Evolutionary conservation across 169 alveolate genomes (phyloP).

Genomic region (Plasmodium billcollinsi): DNA sequence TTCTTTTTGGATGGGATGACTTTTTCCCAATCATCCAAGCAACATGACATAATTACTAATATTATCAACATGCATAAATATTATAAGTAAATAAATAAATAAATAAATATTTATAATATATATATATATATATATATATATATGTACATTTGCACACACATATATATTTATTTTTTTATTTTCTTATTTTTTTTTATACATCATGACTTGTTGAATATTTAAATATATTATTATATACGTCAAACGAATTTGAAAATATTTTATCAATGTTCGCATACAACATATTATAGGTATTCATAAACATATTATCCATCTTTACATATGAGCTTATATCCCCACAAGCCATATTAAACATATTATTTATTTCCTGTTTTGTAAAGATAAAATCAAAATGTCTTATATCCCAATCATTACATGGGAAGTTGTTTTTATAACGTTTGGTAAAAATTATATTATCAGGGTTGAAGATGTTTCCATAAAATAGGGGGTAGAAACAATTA

Average conservation of each 20-base stretch:
- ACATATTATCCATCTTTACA: background rate
- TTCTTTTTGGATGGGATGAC: too few species aligned
- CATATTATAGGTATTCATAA: background rate
- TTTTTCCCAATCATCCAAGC: too few species aligned
- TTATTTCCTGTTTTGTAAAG: slow-evolving; percentile 20
- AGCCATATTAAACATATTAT: slow-evolving; percentile 36
- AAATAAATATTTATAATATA: background rate
- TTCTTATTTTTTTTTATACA: background rate
- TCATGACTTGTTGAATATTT: background rate
- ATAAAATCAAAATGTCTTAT: slow-evolving; percentile 20
- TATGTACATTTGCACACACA: too few species aligned
- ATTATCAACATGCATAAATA: too few species aligned
- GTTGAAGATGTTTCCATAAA: slow-evolving; percentile 39
- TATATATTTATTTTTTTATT: too few species aligned
- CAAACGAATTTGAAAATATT: slow-evolving; percentile 30
- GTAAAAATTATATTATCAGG: slow-evolving; percentile 62
- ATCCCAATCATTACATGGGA: slow-evolving; percentile 41
- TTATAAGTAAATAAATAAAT: too few species aligned
- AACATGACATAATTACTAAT: too few species aligned
- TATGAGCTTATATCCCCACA: slow-evolving; percentile 6
- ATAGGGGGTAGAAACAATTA: slow-evolving; percentile 23
- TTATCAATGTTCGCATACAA: slow-evolving; percentile 16
- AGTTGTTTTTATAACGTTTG: slow-evolving; percentile 29
- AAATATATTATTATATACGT: slow-evolving; percentile 28
- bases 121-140: background rate